phyloP scores from a whole-genome alignment of 495 filamentous ascomycete genomes.

The Rhizodiscina lignyota region DNA sequence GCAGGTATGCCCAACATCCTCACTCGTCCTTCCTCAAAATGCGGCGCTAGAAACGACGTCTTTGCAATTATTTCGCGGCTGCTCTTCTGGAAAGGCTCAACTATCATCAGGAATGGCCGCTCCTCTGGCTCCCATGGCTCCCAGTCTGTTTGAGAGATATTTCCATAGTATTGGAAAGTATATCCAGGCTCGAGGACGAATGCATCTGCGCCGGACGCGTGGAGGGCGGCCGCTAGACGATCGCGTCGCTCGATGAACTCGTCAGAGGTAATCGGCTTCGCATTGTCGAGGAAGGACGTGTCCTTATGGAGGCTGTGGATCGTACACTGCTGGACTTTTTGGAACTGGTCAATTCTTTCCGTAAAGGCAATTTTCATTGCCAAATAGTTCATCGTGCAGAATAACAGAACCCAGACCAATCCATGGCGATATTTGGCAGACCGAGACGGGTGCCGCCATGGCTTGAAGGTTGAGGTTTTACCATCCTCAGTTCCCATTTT shows the following conservation, averaged over 20 bases:
- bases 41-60: slow-evolving; percentile 33
- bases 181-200: slow-evolving; percentile 40
- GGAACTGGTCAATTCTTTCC: background rate
- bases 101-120: slow-evolving; percentile 37
- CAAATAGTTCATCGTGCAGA: no score
- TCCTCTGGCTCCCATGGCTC: slow-evolving; percentile 44
- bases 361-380: no score
- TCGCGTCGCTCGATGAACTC: slow-evolving; percentile 31
- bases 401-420: no score
- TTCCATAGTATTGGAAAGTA: slow-evolving; percentile 40
- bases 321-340: slow-evolving; percentile 27
- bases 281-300: slow-evolving; percentile 29
- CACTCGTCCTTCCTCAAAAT: slow-evolving; percentile 36
- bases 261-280: slow-evolving; percentile 19
- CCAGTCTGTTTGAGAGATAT: slow-evolving; percentile 37
- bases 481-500: no score
- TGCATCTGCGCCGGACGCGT: slow-evolving; percentile 26
- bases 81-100: slow-evolving; percentile 20
- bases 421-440: no score
- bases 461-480: no score
- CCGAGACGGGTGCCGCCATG: no score
- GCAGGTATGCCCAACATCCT: slow-evolving; percentile 35
- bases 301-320: slow-evolving; percentile 25
- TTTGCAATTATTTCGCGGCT: slow-evolving; percentile 26
- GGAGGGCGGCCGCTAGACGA: slow-evolving; percentile 29